Conservation (phyloP, 805 yeast species). For the Suhomyces emberorum region DNA sequence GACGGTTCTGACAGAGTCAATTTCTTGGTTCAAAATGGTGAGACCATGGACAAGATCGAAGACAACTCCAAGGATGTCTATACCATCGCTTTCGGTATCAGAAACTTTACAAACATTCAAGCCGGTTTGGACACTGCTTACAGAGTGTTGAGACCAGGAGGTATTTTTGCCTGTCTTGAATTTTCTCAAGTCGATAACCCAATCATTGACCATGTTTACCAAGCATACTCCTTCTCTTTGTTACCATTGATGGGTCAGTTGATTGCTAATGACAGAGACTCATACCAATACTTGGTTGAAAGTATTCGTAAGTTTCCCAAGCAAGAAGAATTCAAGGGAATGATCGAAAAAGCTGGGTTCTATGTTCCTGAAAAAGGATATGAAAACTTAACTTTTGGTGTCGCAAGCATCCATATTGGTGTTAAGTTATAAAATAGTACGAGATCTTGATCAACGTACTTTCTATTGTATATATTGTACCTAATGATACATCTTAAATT, state of each 20-base stretch:
- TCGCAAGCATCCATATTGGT: conserved; percentile 94
- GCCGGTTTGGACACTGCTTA: conserved; percentile 94
- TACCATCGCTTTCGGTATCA: conserved; percentile 95
- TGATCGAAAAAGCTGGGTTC: conserved; percentile 96
- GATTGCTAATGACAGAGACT: conserved; percentile 91
- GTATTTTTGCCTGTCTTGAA: conserved; percentile 94
- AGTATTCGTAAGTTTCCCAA: conserved; percentile 88
- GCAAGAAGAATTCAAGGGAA: conserved; percentile 84
- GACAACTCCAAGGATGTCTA: conserved; percentile 90
- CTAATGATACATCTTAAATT: not conserved
- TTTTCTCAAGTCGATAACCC: conserved; percentile 88
- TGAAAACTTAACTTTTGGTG: conserved; percentile 91
- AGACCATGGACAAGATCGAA: conserved; percentile 75
- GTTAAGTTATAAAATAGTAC: conserved; percentile 58
- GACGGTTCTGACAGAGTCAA: conserved; percentile 61
- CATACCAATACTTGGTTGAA: conserved; percentile 94
- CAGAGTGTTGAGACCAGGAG: conserved; percentile 95
- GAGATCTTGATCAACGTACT: not conserved
- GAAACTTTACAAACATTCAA: conserved; percentile 93
- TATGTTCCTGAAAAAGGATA: conserved; percentile 83
- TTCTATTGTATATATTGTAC: conserved; percentile 4
- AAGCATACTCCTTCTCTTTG: conserved; percentile 81
- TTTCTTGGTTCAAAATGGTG: conserved; percentile 92
- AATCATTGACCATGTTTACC: conserved; percentile 69
- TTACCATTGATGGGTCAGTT: conserved; percentile 95